Base-by-base conservation (phyloP, 768 basidiomycete genomes). In the Mycena vitilis region DNA sequence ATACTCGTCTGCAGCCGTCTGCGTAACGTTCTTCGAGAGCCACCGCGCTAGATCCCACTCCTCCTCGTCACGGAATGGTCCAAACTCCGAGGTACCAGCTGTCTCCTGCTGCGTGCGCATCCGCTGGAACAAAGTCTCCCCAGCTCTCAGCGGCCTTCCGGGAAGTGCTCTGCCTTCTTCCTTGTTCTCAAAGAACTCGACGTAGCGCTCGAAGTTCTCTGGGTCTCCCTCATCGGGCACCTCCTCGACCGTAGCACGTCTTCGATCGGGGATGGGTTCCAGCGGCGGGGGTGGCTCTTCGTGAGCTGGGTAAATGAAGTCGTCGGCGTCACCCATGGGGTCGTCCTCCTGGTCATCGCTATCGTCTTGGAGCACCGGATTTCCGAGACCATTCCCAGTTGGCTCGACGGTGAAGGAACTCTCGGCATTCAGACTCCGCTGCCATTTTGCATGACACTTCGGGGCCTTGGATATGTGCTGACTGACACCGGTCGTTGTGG, bases 1-100 rank as follows among this genome's bases (percentile, higher is more conserved):
- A 51, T 76, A 81, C 25, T 75, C 65, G 34, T 79, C 77, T 12
- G 75, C 76, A 34, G 71, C 68, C 1, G 58, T 75, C 20, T 79
- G 71, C 3, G 77, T 70, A 16, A 75, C 72, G 18, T 60, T 58
- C 13, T 67, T 68, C 23, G 75, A 73, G 45, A 81, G 57, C 77
- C 77, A 82, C 15, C 76, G 15, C 9, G 51, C 51, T 9, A 52
- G 25, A 7, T 52, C 51, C 51, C 51, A 52, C 51, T 52, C 51
- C 5, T 77, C 75, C 48, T 69, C 58, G 30, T 66, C 53, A 16
- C 48, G 25, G 52, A 80, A 81, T 23, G 79, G 78, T 2, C 60
- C 70, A 75, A 76, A 25, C 71, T 65, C 22, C 44, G 65, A 60
- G 45, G 47, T 68, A 68, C 65, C 56, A 23, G 15, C 40, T 16